These are phyloP conservation scores for Jackrogersella minutella DNA, from an alignment of 495 filamentous ascomycete species.

Conservation along the genomic window DNA sequence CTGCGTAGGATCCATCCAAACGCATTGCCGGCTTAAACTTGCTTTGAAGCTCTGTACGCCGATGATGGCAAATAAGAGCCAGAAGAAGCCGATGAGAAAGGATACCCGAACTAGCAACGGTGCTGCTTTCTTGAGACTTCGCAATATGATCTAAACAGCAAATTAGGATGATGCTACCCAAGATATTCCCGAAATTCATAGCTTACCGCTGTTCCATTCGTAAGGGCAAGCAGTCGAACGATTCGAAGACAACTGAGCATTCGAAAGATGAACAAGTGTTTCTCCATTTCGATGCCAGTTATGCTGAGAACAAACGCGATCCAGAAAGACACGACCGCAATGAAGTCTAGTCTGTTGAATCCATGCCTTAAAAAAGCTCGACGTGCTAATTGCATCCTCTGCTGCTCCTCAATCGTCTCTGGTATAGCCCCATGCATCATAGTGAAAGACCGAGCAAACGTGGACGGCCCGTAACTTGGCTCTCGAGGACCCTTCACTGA, in stretches of 20 bases:
- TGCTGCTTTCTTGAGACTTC: slow-evolving; percentile 94
- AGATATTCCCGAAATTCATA: neutral
- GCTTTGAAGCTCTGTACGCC: slow-evolving; percentile 98
- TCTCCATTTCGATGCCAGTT: slow-evolving; percentile 67
- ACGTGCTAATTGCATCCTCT: slow-evolving; percentile 83
- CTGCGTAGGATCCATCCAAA: slow-evolving; percentile 75
- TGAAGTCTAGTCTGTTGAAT: slow-evolving; percentile 94
- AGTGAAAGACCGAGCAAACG: slow-evolving; percentile 85
- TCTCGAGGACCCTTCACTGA: slow-evolving; percentile 60
- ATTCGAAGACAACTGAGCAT: slow-evolving; percentile 97
- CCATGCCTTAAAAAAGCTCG: slow-evolving; percentile 93
- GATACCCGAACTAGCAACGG: slow-evolving; percentile 94
- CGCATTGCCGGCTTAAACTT: slow-evolving; percentile 85
- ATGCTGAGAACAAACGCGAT: slow-evolving; percentile 79
- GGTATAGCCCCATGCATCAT: slow-evolving; percentile 67
- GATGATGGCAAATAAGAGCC: slow-evolving; percentile 96
- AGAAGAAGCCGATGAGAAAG: slow-evolving; percentile 97
- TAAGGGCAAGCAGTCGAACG: slow-evolving; percentile 84
- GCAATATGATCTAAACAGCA: slow-evolving; percentile 75
- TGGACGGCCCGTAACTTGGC: slow-evolving; percentile 63
- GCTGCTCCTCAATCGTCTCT: slow-evolving; percentile 78
- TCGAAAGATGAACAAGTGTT: slow-evolving; percentile 86
- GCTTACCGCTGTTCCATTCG: slow-evolving; percentile 85
- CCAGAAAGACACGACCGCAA: slow-evolving; percentile 97
- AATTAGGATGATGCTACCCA: slow-evolving; percentile 33